Evolutionary conservation across 345 rosid genomes (phyloP).

Genomic region (Salix dunnii): DNA sequence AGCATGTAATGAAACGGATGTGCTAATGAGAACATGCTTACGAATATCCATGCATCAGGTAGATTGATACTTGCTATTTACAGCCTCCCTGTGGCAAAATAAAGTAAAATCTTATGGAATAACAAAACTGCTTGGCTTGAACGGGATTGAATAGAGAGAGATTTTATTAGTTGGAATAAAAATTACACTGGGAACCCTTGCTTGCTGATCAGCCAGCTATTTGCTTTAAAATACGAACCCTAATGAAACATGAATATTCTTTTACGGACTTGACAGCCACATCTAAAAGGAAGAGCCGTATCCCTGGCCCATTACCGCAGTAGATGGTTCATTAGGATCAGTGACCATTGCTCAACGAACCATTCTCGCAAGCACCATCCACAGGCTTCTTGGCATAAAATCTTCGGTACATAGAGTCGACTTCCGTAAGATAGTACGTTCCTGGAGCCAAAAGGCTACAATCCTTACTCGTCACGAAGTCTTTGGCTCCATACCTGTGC

Average conservation of each 20-base stretch:
- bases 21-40: no score
- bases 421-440: conserved; percentile 89
- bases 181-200: neutral
- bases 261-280: conserved; percentile 5
- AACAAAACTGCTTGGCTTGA: neutral
- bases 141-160: no score
- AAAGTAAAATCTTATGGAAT: no score
- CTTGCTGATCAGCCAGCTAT: conserved; percentile 11
- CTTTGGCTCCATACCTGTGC: conserved; percentile 96
- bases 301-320: neutral
- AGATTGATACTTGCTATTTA: no score
- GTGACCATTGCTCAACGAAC: conserved; percentile 65
- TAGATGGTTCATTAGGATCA: conserved; percentile 18
- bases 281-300: neutral
- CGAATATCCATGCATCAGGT: no score
- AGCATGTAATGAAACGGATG: no score
- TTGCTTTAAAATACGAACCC: conserved; percentile 17
- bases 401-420: conserved; percentile 87
- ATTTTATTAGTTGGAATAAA: neutral
- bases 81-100: no score
- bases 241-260: conserved; percentile 5
- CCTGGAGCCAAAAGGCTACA: conserved; percentile 79
- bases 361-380: conserved; percentile 37
- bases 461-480: conserved; percentile 90
- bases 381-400: conserved; percentile 68